phyloP scores from a whole-genome alignment of 306 rosid genomes.

The Rosa multiflora region DNA sequence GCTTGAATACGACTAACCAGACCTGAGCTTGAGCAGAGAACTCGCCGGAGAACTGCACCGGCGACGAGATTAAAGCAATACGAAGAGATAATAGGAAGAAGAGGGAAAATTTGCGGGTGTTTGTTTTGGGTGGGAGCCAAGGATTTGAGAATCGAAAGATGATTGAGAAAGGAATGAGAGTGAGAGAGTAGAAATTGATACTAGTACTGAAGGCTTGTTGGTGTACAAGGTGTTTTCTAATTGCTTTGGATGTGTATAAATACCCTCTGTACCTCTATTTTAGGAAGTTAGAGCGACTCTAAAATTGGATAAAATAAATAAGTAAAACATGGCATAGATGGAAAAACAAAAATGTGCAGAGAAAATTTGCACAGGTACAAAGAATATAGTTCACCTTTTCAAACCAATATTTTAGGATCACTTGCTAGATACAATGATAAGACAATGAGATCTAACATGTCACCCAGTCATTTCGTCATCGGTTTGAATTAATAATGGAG shows the following conservation, averaged over 20 bases:
- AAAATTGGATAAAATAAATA: background rate
- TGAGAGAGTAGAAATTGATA: background rate
- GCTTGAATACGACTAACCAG: background rate
- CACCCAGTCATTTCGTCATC: too few relatives aligned
- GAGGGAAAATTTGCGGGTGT: constrained; percentile 10
- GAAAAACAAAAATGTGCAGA: background rate
- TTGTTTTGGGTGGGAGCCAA: background rate
- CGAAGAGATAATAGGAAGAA: too few relatives aligned
- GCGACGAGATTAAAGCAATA: background rate
- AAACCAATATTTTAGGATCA: background rate
- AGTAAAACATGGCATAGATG: background rate
- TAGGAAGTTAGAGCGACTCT: background rate
- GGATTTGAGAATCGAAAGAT: background rate
- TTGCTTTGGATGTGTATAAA: too few relatives aligned
- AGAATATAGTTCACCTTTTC: background rate
- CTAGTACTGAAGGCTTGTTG: background rate
- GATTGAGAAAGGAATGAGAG: background rate
- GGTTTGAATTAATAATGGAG: too few relatives aligned
- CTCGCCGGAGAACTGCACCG: background rate
- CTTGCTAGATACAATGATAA: too few relatives aligned
- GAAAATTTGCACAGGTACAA: background rate
- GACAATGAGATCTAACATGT: too few relatives aligned
- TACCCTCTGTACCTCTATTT: background rate
- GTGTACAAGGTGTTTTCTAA: too few relatives aligned
- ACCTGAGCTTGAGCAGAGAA: background rate